Evolutionary conservation across 1,139 yeast genomes (phyloP), one percentile per base, ranked within the genome.

Genomic region (Candida glucosophila): DNA sequence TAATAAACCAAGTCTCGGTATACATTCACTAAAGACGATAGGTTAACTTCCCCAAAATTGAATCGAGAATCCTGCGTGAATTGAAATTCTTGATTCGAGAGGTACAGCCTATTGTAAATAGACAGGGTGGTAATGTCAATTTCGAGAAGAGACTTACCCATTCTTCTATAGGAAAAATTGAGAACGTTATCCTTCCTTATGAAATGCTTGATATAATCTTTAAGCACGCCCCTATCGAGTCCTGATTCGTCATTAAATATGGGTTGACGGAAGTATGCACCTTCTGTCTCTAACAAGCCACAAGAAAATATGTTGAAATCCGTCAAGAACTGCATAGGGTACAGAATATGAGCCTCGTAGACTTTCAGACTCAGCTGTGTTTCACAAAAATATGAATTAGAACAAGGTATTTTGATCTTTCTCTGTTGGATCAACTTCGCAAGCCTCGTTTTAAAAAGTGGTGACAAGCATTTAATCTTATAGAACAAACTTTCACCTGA

Each of bases 281-380:
- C 27, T 17, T 37, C 31, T 31, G 67, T 29, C 13, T 63, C 55
- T 19, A 90, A 35, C 86, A 92, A 80, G 5, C 79, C 77, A 49
- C 96, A 83, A 1, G 95, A 93, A 47, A 68, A 83, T 19, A 88
- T 52, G 43, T 88, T 88, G 50, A 67, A 85, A 44, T 92, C 98
- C 0, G 83, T 63, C 20, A 83, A 51, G 43, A 90, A 85, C 43
- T 90, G 96, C 12, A 85, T 50, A 1, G 71, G 47, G 41, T 61
- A 77, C 0, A 95, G 92, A 8, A 90, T 63, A 44, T 90, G 97
- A 0, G 88, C 65, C 42, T 90, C 98, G 43, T 62, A 82, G 1
- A 60, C 38, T 14, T 25, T 24, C 4, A 25, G 25, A 12, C 27
- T 12, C 9, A 21, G 10, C 13, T 26, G 24, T 14, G 16, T 28